phyloP scores from a whole-genome alignment of 116 monocot genomes.

The Trichopus zeylanicus region DNA sequence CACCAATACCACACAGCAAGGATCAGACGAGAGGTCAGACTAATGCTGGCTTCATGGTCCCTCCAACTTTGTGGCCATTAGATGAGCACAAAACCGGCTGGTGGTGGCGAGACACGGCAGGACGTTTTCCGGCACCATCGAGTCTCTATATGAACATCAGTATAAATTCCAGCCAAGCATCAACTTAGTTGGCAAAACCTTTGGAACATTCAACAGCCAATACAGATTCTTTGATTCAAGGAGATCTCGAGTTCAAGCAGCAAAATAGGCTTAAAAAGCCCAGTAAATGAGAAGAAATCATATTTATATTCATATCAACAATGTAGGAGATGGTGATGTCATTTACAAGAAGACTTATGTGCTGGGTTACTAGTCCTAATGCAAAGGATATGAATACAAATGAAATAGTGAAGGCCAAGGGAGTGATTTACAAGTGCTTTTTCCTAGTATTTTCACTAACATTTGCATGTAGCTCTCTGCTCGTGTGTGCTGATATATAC shows the following conservation, averaged over 20 bases:
- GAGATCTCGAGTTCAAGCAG: no score
- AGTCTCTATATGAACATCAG: no score
- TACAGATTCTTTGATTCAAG: no score
- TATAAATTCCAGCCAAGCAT: no score
- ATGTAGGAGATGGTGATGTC: background rate
- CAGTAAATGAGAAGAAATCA: no score
- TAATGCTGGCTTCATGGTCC: background rate
- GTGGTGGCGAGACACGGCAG: background rate
- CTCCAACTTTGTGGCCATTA: background rate
- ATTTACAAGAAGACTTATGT: background rate
- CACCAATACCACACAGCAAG: background rate
- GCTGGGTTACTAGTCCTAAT: background rate
- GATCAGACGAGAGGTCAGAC: background rate
- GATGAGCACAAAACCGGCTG: background rate
- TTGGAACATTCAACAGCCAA: no score
- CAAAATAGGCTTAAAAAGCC: no score
- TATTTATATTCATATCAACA: background rate
- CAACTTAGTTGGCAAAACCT: no score
- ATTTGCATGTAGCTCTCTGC: background rate
- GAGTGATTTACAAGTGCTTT: background rate
- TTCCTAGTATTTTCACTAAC: background rate
- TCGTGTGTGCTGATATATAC: background rate
- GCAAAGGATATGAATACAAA: background rate
- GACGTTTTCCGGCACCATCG: no score
- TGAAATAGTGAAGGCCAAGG: background rate